phyloP scores from a whole-genome alignment of 768 basidiomycete species.

The Crassisporium funariophilum region DNA sequence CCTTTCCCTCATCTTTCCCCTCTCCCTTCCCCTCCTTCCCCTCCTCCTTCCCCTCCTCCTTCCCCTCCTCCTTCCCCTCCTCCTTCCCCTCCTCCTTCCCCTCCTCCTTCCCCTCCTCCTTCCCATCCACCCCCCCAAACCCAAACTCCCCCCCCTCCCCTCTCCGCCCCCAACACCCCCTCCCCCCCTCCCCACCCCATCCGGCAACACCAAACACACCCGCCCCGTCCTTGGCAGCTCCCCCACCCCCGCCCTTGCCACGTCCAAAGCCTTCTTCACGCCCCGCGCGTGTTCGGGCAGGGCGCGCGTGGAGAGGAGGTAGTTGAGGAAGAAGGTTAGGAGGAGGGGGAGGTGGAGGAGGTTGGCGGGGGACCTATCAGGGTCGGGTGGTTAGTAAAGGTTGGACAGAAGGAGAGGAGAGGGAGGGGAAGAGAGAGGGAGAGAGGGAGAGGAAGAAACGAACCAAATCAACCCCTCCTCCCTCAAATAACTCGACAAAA shows the following conservation, averaged over 20 bases:
- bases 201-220: conserved; percentile 41
- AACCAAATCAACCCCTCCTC: conserved; percentile 67
- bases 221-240: conserved; percentile 42
- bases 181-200: conserved; percentile 25
- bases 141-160: conserved; percentile 18
- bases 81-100: neutral
- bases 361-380: conserved; percentile 28
- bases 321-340: conserved; percentile 60
- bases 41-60: neutral
- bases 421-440: neutral
- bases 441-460: conserved; percentile 25
- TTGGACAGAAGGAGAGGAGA: neutral
- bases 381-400: conserved; percentile 38
- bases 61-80: neutral
- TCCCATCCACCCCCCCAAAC: neutral
- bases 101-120: neutral
- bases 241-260: conserved; percentile 38
- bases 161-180: conserved; percentile 16
- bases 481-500: conserved; percentile 68
- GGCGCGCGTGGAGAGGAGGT: conserved; percentile 56
- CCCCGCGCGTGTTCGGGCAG: conserved; percentile 52
- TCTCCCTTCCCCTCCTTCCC: neutral
- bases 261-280: conserved; percentile 45
- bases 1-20: conserved; percentile 7
- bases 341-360: conserved; percentile 55